These are phyloP conservation scores for Candida tunisiensis DNA, from an alignment of 1,139 yeast species.

Conservation along the genomic window DNA sequence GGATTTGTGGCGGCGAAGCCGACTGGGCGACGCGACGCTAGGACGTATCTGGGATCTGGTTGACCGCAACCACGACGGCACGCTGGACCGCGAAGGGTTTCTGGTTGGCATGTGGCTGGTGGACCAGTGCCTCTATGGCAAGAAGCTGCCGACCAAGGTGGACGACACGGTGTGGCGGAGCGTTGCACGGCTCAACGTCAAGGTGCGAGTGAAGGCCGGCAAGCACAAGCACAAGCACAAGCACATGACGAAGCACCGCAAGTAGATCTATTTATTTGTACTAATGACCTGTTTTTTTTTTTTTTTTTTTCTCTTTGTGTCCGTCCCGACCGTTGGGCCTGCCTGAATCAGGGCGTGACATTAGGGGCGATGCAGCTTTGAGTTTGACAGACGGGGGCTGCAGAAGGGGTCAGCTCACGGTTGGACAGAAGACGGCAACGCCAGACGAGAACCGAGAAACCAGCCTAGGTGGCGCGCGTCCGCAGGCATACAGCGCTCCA, in stretches of 20 bases:
- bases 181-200: constrained; percentile 24
- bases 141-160: constrained; percentile 58
- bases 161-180: constrained; percentile 22
- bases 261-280: neutral
- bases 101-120: constrained; percentile 92
- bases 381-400: too few species aligned
- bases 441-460: too few species aligned
- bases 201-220: constrained; percentile 14
- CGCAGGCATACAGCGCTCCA: too few species aligned
- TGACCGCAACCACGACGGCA: constrained; percentile 61
- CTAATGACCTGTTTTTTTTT: neutral
- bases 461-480: too few species aligned
- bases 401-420: too few species aligned
- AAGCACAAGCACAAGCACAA: constrained; percentile 1
- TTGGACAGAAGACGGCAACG: too few species aligned
- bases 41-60: constrained; percentile 65
- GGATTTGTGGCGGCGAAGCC: constrained; percentile 66
- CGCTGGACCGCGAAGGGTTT: constrained; percentile 65
- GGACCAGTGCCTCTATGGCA: constrained; percentile 88
- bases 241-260: constrained; percentile 1
- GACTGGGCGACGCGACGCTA: constrained; percentile 46
- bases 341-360: too few species aligned
- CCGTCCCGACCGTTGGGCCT: too few species aligned
- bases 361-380: too few species aligned
- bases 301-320: neutral